Conservation (phyloP, 805 yeast species). For the Brettanomyces custersianus region DNA sequence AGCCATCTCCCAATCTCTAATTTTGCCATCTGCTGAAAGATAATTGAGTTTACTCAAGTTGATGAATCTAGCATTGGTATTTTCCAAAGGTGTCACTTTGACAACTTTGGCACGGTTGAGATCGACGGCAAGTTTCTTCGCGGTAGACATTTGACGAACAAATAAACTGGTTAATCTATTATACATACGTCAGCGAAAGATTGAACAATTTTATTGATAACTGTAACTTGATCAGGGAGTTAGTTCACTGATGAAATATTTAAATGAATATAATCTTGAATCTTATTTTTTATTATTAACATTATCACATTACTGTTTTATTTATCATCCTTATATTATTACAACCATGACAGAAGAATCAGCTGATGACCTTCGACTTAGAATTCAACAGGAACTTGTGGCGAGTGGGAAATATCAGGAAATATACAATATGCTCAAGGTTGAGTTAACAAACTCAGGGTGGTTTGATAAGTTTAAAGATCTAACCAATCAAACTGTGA, state of each 20-base stretch:
- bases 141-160: conserved; percentile 5
- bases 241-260: too few relatives aligned
- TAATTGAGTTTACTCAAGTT: conserved; percentile 59
- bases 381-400: conserved; percentile 63
- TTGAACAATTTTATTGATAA: not conserved
- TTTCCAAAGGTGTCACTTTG: conserved; percentile 23
- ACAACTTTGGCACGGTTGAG: conserved; percentile 20
- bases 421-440: conserved; percentile 55
- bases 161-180: not conserved
- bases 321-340: not conserved
- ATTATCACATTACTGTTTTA: not conserved
- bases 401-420: conserved; percentile 75
- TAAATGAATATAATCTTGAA: not conserved
- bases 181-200: not conserved
- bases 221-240: not conserved
- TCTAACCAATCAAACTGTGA: conserved; percentile 40
- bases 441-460: conserved; percentile 65
- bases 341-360: conserved; percentile 1
- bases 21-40: conserved; percentile 59
- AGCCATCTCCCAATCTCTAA: conserved; percentile 87
- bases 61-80: conserved; percentile 54
- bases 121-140: conserved; percentile 1
- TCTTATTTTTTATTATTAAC: not conserved
- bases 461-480: conserved; percentile 75
- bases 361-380: conserved; percentile 33